These are phyloP conservation scores for Colletotrichum sojae DNA, from an alignment of 2,329 filamentous ascomycete species.

Conservation along the genomic window DNA sequence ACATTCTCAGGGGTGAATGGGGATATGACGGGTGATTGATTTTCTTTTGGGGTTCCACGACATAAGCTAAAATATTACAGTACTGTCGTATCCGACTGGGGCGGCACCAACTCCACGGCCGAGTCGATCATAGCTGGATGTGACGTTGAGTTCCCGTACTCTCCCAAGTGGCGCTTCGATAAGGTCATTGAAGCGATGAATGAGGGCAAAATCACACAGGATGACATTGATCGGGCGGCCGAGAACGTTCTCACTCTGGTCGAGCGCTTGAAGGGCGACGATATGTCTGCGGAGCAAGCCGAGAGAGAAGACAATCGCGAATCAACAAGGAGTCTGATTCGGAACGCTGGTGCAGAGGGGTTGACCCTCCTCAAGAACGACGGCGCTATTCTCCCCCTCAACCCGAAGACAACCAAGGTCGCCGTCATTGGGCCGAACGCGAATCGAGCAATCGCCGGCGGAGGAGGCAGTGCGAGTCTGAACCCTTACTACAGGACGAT, in stretches of 20 bases:
- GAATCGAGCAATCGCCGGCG: conserved; percentile 76
- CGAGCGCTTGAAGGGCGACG: conserved; percentile 72
- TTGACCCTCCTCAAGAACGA: conserved; percentile 77
- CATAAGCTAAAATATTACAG: conserved; percentile 48
- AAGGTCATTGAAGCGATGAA: conserved; percentile 69
- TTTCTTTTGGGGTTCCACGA: not conserved
- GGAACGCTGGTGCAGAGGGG: conserved; percentile 72
- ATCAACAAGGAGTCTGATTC: conserved; percentile 72
- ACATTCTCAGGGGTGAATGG: conserved; percentile 74
- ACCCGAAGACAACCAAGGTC: conserved; percentile 68
- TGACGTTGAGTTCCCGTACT: conserved; percentile 72
- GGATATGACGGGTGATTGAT: conserved; percentile 68
- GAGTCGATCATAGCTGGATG: conserved; percentile 70
- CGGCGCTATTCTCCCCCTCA: conserved; percentile 70
- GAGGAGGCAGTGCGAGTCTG: conserved; percentile 77
- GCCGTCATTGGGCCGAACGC: conserved; percentile 79
- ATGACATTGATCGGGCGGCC: conserved; percentile 70
- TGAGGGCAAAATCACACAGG: conserved; percentile 61
- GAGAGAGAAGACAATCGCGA: conserved; percentile 70
- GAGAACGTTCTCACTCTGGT: conserved; percentile 73
- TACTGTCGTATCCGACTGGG: conserved; percentile 72
- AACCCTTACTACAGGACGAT: conserved; percentile 79
- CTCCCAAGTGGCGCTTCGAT: conserved; percentile 68
- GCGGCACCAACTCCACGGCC: conserved; percentile 68
- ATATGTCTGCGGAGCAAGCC: conserved; percentile 69